Evolutionary conservation across 1,139 yeast species (phyloP), one percentile per base, ranked within the genome.

Genomic region (Geotrichum reessii): DNA sequence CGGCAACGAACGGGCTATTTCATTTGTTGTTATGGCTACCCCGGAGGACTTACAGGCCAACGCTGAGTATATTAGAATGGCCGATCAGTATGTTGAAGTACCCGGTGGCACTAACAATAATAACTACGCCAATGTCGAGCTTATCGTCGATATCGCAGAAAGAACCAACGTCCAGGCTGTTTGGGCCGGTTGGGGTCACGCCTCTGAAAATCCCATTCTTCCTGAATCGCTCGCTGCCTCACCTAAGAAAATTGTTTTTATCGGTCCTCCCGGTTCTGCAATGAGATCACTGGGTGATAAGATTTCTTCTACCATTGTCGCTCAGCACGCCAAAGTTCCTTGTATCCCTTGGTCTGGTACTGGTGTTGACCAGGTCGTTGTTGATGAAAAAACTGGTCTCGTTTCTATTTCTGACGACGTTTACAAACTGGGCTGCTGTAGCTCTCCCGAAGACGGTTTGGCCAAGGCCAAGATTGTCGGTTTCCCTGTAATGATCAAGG

Each of bases 171-270:
- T 88, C 60, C 96, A 93, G 73, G 99, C 99, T 27, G 99, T 93
- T 61, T 93, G 99, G 99, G 99, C 99, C 42, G 99, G 99, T 67
- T 76, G 98, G 98, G 99, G 99, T 68, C 99, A 95, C 73, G 99
- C 99, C 46, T 89, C 97, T 25, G 99, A 93, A 77, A 93, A 95
- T 76, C 99, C 99, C 19, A 75, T 80, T 61, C 82, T 93, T 66
- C 99, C 99, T 50, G 99, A 93, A 75, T 84, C 82, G 73, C 80
- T 93, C 73, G 97, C 98, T 22, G 86, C 87, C 33, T 89, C 97
- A 19, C 91, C 92, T 59, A 87, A 90, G 74, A 87, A 81, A 70
- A 87, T 93, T 68, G 81, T 93, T 60, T 93, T 93, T 70, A 93
- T 93, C 72, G 99, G 99, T 64, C 99, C 98, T 60, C 97, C 98